Evolutionary conservation across 257 asterid genomes (phyloP).

Genomic region (Solanum clarkiae): DNA sequence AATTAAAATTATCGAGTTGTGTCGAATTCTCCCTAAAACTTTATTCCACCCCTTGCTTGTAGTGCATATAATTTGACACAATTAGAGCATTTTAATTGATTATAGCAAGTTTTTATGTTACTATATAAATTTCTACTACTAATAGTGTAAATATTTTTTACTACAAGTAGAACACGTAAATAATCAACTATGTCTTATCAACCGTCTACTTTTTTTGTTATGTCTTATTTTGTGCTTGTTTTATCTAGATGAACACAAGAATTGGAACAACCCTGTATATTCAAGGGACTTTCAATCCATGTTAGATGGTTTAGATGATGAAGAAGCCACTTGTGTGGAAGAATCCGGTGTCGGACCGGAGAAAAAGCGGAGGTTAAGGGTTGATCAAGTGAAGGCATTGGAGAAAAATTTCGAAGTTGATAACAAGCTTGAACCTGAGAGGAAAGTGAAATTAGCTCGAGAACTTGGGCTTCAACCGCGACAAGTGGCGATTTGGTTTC

Average conservation of each 20-base stretch:
- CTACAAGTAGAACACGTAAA: neutral
- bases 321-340: slow-evolving; percentile 48
- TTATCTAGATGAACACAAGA: slow-evolving; percentile 34
- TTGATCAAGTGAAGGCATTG: slow-evolving; percentile 73
- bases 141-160: no score
- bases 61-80: no score
- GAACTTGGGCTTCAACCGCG: slow-evolving; percentile 85
- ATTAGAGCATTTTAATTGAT: neutral
- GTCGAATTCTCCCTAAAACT: neutral
- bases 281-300: slow-evolving; percentile 56
- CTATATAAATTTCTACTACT: neutral
- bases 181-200: neutral
- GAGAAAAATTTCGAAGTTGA: slow-evolving; percentile 89
- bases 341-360: slow-evolving; percentile 46
- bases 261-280: slow-evolving; percentile 29
- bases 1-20: neutral
- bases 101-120: neutral
- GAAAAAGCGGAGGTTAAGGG: slow-evolving; percentile 60
- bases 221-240: neutral
- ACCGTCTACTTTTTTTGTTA: neutral
- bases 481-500: slow-evolving; percentile 96
- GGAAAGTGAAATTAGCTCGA: slow-evolving; percentile 73
- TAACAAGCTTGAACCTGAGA: slow-evolving; percentile 77
- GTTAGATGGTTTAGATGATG: slow-evolving; percentile 70
- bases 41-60: neutral